Evolutionary conservation across 192 early-diverging fungal genomes (phyloP).

Genomic region (Helicostylum pulchrum): DNA sequence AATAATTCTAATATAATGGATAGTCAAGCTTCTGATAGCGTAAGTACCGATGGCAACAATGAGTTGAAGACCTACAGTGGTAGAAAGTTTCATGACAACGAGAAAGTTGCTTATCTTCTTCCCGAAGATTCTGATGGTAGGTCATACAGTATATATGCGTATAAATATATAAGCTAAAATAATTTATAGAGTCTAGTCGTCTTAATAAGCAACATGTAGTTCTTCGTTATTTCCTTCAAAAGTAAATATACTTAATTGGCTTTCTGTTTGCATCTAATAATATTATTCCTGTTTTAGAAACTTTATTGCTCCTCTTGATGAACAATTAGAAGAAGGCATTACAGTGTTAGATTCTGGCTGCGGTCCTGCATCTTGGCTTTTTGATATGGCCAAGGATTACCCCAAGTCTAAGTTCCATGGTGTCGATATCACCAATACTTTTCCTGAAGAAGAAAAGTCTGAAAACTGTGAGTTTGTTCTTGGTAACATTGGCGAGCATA

Average conservation of each 20-base stretch:
- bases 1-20: too few relatives aligned
- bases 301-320: constrained; percentile 16
- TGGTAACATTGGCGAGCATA: constrained; percentile 16
- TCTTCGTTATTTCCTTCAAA: constrained; percentile 2
- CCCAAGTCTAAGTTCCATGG: constrained; percentile 47
- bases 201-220: constrained; percentile 15
- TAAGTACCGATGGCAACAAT: too few relatives aligned
- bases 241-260: background rate
- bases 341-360: constrained; percentile 32
- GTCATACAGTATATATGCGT: background rate
- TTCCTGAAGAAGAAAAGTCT: constrained; percentile 25
- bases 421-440: constrained; percentile 43
- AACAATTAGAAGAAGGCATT: constrained; percentile 17
- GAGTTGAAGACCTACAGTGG: background rate
- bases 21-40: too few relatives aligned
- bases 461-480: constrained; percentile 14
- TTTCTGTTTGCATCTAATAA: background rate
- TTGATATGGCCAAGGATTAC: constrained; percentile 49
- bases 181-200: constrained; percentile 10
- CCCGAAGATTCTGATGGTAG: constrained; percentile 49
- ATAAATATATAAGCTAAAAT: background rate
- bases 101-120: constrained; percentile 38
- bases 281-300: constrained; percentile 18
- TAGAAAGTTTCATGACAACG: constrained; percentile 39
- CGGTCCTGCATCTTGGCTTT: constrained; percentile 35